Conservation (phyloP, 352 stramenopile genomes). For the Pythium sp. region DNA sequence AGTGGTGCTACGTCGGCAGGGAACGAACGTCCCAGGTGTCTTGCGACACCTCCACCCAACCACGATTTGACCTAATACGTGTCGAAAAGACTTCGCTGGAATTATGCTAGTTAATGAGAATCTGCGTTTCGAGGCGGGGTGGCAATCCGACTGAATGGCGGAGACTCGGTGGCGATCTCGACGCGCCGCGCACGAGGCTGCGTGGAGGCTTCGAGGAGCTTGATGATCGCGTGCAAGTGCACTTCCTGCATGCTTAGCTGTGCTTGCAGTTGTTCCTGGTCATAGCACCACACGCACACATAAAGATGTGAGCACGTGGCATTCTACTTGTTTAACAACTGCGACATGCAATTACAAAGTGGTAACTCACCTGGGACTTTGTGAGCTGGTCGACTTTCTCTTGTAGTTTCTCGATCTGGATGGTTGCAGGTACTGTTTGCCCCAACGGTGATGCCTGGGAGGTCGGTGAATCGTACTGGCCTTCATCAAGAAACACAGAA, state of each 20-base stretch:
- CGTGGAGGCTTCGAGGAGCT: constrained; percentile 32
- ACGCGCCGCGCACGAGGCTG: constrained; percentile 14
- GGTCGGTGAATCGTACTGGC: constrained; percentile 30
- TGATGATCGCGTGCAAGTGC: constrained; percentile 55
- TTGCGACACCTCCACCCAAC: too few relatives aligned
- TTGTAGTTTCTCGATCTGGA: constrained; percentile 33
- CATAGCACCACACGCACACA: not conserved
- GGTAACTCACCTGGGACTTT: constrained; percentile 39
- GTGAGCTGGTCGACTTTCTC: constrained; percentile 56
- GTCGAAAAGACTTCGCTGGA: too few relatives aligned
- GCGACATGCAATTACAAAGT: not conserved
- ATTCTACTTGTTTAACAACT: not conserved
- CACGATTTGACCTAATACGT: too few relatives aligned
- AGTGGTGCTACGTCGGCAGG: too few relatives aligned
- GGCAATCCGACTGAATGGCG: constrained; percentile 53
- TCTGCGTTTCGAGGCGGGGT: not conserved
- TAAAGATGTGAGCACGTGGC: not conserved
- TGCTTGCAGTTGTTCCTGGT: constrained; percentile 46
- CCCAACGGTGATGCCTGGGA: constrained; percentile 27
- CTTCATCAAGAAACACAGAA: constrained; percentile 14
- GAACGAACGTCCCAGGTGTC: too few relatives aligned
- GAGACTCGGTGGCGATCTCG: constrained; percentile 21
- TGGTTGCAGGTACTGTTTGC: constrained; percentile 21
- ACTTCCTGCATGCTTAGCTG: constrained; percentile 54
- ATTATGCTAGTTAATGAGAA: not conserved